Base-by-base conservation (phyloP, 2,329 filamentous ascomycete genomes). In the Diplodia mutila region DNA sequence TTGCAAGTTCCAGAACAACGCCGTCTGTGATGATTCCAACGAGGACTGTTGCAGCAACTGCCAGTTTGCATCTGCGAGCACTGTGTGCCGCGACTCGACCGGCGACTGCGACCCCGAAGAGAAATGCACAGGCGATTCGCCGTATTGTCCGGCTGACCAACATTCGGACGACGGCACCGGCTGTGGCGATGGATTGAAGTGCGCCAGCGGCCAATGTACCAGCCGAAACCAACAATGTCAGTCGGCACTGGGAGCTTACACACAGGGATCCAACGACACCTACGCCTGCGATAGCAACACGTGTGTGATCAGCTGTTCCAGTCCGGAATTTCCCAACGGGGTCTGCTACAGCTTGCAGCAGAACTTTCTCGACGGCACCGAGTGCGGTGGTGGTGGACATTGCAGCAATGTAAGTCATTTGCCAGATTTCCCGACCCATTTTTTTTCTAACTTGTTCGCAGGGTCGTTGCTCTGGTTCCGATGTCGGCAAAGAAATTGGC, bases 191-290 rank as follows among this genome's bases (percentile, higher is more conserved):
- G 86, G 87, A 1, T 85, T 98, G 37, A 81, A 87, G 37, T 99
- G 95, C 76, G 93, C 95, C 34, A 94, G 91, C 54, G 95, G 95
- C 14, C 94, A 98, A 80, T 99, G 95, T 79, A 99, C 95, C 3
- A 95, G 91, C 65, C 90, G 95, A 70, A 89, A 97, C 78, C 85
- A 90, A 75, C 95, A 99, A 81, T 99, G 95, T 82, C 89, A 90
- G 78, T 90, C 89, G 12, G 85, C 96, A 57, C 91, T 97, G 85
- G 93, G 93, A 42, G 57, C 55, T 2, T 86, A 91, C 69, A 90
- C 89, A 0, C 85, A 87, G 67, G 87, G 85, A 76, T 46, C 59
- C 42, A 94, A 93, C 80, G 87, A 92, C 74, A 96, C 93, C 1
- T 68, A 88, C 73, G 90, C 94, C 11, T 99, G 95, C 80, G 88